Conservation (phyloP, 2,329 filamentous ascomycete genomes). For the Aspergillus caelatus region DNA sequence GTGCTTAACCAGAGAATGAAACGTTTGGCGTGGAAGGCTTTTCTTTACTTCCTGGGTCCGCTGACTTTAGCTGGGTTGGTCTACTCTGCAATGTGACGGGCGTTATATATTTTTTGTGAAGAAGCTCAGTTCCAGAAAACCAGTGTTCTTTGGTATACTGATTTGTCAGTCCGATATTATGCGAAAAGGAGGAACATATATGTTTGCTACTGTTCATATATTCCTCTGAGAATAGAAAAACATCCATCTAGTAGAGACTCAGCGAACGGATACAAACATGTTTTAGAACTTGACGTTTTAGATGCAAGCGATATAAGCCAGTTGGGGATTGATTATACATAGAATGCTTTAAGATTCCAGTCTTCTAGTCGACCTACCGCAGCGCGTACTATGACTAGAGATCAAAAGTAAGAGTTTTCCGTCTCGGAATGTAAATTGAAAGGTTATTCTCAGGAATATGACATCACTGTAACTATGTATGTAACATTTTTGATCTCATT, state of each 20-base stretch:
- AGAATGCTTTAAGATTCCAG: too few relatives aligned
- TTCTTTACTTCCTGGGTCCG: background rate
- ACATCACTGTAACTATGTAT: background rate
- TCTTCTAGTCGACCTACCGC: too few relatives aligned
- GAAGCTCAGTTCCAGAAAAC: too few relatives aligned
- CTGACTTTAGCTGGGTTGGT: background rate
- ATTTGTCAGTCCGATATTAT: too few relatives aligned
- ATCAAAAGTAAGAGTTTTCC: background rate
- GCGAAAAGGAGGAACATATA: too few relatives aligned
- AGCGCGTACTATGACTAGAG: background rate
- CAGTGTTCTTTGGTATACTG: too few relatives aligned
- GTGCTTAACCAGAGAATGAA: background rate
- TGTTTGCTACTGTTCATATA: background rate
- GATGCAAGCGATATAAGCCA: too few relatives aligned
- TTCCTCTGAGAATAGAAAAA: background rate
- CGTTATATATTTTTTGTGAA: too few relatives aligned
- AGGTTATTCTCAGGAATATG: background rate
- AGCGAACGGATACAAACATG: background rate
- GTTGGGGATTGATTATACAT: too few relatives aligned
- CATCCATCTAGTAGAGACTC: background rate
- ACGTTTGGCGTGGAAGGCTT: background rate
- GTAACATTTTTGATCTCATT: background rate
- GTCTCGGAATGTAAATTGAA: background rate
- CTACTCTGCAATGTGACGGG: background rate
- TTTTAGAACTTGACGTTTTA: rapidly evolving